phyloP scores from a whole-genome alignment of 441 rosid species.

The Croton laevigatus region DNA sequence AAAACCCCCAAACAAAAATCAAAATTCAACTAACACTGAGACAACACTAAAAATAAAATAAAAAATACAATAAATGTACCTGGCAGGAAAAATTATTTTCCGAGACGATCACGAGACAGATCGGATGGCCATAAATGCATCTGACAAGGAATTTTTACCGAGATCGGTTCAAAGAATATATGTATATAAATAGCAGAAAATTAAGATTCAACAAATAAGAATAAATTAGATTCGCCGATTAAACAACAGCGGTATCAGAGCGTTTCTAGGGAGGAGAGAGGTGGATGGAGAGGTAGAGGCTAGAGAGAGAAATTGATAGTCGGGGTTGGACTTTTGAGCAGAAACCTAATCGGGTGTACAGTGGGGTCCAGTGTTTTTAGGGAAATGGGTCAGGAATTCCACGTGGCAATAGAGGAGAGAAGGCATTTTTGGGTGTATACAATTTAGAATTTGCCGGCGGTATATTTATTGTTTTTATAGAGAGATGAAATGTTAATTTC shows the following conservation, averaged over 20 bases:
- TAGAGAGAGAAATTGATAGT: not conserved
- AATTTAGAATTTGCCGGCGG: slow-evolving; percentile 3
- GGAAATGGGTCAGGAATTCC: slow-evolving; percentile 2
- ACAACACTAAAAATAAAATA: not conserved
- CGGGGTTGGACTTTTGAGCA: not conserved
- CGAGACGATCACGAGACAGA: slow-evolving; percentile 35
- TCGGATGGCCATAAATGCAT: slow-evolving; percentile 38
- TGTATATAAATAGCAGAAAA: not conserved
- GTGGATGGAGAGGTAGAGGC: not conserved
- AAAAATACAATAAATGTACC: slow-evolving; percentile 9
- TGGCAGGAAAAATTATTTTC: not conserved
- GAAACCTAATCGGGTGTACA: slow-evolving; percentile 4
- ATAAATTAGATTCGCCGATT: slow-evolving; percentile 25
- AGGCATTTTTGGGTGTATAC: not conserved
- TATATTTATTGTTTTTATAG: not conserved
- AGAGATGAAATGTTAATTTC: too few species aligned
- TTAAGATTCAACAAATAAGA: not conserved
- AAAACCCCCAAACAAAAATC: not conserved
- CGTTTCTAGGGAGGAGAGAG: slow-evolving; percentile 1
- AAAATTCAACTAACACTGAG: not conserved
- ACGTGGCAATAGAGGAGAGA: slow-evolving; percentile 17
- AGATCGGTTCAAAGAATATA: not conserved
- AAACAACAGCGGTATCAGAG: slow-evolving; percentile 26
- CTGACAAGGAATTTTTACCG: not conserved
- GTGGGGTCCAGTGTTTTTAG: slow-evolving; percentile 17